Conservation (phyloP, 441 rosid genomes). For the Gossypium laxum region DNA sequence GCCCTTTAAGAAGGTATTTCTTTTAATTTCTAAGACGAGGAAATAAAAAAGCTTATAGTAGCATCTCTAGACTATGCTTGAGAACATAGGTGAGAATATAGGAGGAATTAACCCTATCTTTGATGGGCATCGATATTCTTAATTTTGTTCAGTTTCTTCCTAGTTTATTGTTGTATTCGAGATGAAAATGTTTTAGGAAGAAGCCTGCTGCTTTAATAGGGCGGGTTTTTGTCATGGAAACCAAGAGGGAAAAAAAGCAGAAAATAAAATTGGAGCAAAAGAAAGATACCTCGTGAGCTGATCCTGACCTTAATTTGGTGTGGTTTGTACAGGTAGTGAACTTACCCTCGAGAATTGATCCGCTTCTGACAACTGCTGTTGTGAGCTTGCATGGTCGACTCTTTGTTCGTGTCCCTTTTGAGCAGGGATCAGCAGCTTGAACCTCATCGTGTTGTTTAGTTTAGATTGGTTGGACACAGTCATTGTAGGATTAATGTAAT, state of each 20-base stretch:
- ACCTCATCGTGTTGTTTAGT: background rate
- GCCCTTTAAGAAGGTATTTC: constrained; percentile 70
- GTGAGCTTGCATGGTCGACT: constrained; percentile 75
- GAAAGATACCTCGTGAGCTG: background rate
- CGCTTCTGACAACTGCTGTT: constrained; percentile 59
- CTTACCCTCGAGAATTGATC: constrained; percentile 70
- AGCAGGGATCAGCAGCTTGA: constrained; percentile 39
- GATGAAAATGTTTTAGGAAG: constrained; percentile 2
- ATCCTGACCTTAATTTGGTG: constrained; percentile 2
- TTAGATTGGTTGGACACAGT: background rate
- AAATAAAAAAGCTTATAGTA: background rate
- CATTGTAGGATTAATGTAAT: constrained; percentile 6
- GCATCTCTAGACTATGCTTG: background rate
- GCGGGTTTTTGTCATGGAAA: too few relatives aligned
- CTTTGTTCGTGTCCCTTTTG: constrained; percentile 56
- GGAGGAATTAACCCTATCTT: background rate
- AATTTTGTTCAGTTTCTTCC: background rate
- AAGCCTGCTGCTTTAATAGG: background rate
- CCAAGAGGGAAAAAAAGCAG: background rate
- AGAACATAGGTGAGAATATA: background rate
- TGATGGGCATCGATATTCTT: background rate
- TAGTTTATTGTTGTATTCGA: background rate
- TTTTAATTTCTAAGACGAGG: background rate
- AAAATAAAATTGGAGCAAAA: background rate
- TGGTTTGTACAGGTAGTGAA: constrained; percentile 47